phyloP scores from a whole-genome alignment of 164 flowering plant species.

The Kalanchoe fedtschenkoi region DNA sequence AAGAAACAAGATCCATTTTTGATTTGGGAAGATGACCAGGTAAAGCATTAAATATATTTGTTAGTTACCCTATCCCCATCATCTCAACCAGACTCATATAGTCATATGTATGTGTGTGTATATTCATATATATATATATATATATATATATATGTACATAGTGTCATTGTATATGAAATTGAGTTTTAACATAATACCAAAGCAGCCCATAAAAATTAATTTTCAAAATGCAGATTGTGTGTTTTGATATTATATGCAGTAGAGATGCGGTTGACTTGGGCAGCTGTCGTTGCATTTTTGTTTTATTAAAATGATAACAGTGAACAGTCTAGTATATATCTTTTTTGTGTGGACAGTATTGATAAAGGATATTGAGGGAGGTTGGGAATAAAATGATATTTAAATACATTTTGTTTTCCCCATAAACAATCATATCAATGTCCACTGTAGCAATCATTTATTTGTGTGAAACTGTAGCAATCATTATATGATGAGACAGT shows the following conservation, averaged over 20 bases:
- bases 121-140: background rate
- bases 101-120: background rate
- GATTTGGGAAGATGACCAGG: conserved; percentile 2
- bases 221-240: background rate
- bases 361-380: conserved; percentile 3
- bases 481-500: background rate
- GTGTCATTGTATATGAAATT: background rate
- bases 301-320: background rate
- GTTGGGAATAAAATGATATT: background rate
- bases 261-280: conserved; percentile 2
- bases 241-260: background rate
- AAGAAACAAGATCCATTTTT: conserved; percentile 4
- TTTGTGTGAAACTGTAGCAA: conserved; percentile 7
- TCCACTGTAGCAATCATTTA: conserved; percentile 5
- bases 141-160: background rate
- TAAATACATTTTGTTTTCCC: background rate
- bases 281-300: conserved; percentile 3
- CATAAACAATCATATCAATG: conserved; percentile 2
- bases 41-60: conserved; percentile 1
- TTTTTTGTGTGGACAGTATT: background rate
- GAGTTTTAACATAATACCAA: no score
- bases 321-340: background rate
- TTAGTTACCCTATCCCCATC: conserved; percentile 4
- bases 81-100: background rate
- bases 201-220: no score